These are phyloP conservation scores for Mycena floridula DNA, from an alignment of 768 basidiomycete genomes.

Conservation along the genomic window DNA sequence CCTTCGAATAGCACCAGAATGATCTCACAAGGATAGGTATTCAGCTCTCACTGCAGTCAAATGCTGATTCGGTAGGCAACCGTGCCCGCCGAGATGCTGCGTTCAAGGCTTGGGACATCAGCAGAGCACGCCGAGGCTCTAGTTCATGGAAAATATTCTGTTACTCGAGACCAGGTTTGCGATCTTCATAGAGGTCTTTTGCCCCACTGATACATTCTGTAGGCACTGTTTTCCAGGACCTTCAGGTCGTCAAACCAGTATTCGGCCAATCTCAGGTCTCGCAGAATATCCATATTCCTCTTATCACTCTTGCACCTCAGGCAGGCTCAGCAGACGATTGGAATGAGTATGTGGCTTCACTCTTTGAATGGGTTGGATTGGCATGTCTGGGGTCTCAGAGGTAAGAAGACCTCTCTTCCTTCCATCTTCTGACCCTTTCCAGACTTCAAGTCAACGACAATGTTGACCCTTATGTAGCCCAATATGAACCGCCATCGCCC, in stretches of 20 bases:
- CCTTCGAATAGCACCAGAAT: constrained; percentile 1
- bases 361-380: constrained; percentile 77
- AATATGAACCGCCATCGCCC: constrained; percentile 52
- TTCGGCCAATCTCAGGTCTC: constrained; percentile 17
- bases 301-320: constrained; percentile 20
- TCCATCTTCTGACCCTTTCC: constrained; percentile 1
- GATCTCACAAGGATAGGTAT: constrained; percentile 34
- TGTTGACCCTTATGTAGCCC: constrained; percentile 62
- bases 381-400: constrained; percentile 60
- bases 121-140: constrained; percentile 21
- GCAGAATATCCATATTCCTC: constrained; percentile 36
- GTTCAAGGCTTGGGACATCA: constrained; percentile 44
- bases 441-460: constrained; percentile 60
- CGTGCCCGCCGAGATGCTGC: constrained; percentile 33
- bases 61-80: constrained; percentile 28
- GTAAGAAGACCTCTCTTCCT: constrained; percentile 22
- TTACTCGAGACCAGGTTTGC: constrained; percentile 21
- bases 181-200: neutral
- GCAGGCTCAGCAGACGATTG: constrained; percentile 32
- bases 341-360: constrained; percentile 31
- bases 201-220: constrained; percentile 2
- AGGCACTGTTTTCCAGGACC: constrained; percentile 3
- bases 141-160: constrained; percentile 41
- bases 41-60: constrained; percentile 34
- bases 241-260: constrained; percentile 15